A percentile compares a stretch with the other conserved stretches of the same genome.
Evolutionary conservation across 2,329 filamentous ascomycete species (phyloP).

Genomic region (Pseudocercospora fijiensis): DNA sequence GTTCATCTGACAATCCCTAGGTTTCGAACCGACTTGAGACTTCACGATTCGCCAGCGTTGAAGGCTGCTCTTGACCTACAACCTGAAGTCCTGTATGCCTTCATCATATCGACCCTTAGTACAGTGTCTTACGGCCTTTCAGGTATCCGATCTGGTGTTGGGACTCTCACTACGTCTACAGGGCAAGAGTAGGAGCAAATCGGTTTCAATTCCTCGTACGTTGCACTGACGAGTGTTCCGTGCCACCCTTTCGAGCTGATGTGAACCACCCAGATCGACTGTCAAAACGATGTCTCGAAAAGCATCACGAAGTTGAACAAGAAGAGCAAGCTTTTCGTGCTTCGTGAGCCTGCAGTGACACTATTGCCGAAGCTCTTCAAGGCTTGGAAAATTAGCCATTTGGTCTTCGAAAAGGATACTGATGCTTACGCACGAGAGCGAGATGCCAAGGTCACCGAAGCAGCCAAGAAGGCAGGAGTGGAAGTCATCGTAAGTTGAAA

Average conservation of each 20-base stretch:
- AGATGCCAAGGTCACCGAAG: constrained; percentile 58
- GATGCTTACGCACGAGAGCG: constrained; percentile 68
- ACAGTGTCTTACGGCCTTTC: background rate
- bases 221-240: background rate
- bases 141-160: constrained; percentile 66
- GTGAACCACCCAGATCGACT: constrained; percentile 56
- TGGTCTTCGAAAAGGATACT: constrained; percentile 77
- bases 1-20: background rate
- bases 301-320: constrained; percentile 68
- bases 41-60: constrained; percentile 74
- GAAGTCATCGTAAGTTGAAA: constrained; percentile 56
- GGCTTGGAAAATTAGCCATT: constrained; percentile 70
- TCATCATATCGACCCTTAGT: background rate
- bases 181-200: constrained; percentile 67
- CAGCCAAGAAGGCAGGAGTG: constrained; percentile 66
- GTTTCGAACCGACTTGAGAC: constrained; percentile 72
- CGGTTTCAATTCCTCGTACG: constrained; percentile 66
- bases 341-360: constrained; percentile 70
- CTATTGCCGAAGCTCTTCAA: constrained; percentile 71
- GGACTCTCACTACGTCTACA: constrained; percentile 67
- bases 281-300: constrained; percentile 66
- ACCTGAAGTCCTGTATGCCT: constrained; percentile 64
- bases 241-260: background rate
- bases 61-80: constrained; percentile 69
- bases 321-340: constrained; percentile 68